phyloP scores from a whole-genome alignment of 2,329 filamentous ascomycete species.

The Verticillium isaacii region DNA sequence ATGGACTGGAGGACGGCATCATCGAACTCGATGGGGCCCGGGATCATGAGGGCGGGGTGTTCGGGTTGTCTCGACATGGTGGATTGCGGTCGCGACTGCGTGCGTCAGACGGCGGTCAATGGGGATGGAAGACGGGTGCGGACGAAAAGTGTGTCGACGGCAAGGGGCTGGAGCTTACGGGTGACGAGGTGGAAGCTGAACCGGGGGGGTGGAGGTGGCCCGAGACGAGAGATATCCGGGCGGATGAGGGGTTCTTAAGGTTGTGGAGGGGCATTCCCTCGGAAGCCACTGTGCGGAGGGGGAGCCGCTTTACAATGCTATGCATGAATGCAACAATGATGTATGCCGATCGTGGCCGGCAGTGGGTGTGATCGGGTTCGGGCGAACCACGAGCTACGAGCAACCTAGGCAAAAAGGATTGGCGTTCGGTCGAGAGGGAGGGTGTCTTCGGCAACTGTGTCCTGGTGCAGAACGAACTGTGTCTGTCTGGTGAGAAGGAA shows the following conservation, averaged over 20 bases:
- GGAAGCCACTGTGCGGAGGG: constrained; percentile 12
- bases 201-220: constrained; percentile 7
- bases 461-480: background rate
- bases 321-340: constrained; percentile 8
- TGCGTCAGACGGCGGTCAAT: background rate
- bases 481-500: background rate
- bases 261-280: constrained; percentile 15
- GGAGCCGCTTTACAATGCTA: constrained; percentile 12
- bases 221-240: constrained; percentile 15
- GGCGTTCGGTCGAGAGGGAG: background rate
- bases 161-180: constrained; percentile 4
- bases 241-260: constrained; percentile 14
- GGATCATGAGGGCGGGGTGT: constrained; percentile 80
- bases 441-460: background rate
- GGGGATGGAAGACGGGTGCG: background rate
- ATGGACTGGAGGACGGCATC: constrained; percentile 94
- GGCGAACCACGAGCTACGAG: background rate
- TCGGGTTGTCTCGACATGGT: constrained; percentile 58
- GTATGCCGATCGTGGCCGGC: constrained; percentile 1
- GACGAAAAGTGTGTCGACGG: background rate
- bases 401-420: background rate
- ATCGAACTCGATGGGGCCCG: constrained; percentile 96
- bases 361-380: background rate
- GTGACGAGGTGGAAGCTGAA: background rate
- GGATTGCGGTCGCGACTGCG: constrained; percentile 11